These are phyloP conservation scores for Leccinellum albellum DNA, from an alignment of 768 basidiomycete genomes.

Conservation along the genomic window DNA sequence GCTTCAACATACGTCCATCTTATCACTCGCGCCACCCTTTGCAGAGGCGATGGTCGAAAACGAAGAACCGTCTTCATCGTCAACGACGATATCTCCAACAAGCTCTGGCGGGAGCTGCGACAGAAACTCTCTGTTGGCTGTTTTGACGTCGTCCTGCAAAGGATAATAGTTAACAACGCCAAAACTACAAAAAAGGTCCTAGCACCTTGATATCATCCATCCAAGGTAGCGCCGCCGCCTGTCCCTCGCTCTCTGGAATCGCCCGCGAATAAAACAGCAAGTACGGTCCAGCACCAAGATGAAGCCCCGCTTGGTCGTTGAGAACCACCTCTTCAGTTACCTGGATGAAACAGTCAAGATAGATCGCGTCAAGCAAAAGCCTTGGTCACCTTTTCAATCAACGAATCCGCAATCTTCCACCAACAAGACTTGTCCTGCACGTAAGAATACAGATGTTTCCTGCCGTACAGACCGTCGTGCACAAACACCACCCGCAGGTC, in stretches of 20 bases:
- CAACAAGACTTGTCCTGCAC: constrained; percentile 59
- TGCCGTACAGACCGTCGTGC: constrained; percentile 73
- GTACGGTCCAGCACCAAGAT: constrained; percentile 75
- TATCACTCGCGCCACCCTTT: background rate
- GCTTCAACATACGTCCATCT: constrained; percentile 18
- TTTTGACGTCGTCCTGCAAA: constrained; percentile 32
- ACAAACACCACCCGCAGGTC: constrained; percentile 76
- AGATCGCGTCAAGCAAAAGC: background rate
- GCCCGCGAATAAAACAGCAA: constrained; percentile 63
- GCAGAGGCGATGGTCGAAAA: background rate
- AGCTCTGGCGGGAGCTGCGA: constrained; percentile 30
- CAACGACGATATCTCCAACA: constrained; percentile 22
- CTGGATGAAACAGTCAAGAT: constrained; percentile 33
- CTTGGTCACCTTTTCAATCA: constrained; percentile 54
- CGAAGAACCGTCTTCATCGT: constrained; percentile 7
- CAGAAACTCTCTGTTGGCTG: constrained; percentile 37
- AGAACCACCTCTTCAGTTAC: constrained; percentile 68
- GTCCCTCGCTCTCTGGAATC: constrained; percentile 20
- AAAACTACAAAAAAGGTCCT: background rate
- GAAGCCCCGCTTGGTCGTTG: constrained; percentile 65
- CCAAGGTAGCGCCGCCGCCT: constrained; percentile 17
- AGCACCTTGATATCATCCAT: constrained; percentile 30
- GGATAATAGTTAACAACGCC: background rate
- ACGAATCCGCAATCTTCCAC: constrained; percentile 79
- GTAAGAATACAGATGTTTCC: constrained; percentile 77